Evolutionary conservation across 108 stramenopile species (phyloP).

Genomic region (Licmophora abbreviata): DNA sequence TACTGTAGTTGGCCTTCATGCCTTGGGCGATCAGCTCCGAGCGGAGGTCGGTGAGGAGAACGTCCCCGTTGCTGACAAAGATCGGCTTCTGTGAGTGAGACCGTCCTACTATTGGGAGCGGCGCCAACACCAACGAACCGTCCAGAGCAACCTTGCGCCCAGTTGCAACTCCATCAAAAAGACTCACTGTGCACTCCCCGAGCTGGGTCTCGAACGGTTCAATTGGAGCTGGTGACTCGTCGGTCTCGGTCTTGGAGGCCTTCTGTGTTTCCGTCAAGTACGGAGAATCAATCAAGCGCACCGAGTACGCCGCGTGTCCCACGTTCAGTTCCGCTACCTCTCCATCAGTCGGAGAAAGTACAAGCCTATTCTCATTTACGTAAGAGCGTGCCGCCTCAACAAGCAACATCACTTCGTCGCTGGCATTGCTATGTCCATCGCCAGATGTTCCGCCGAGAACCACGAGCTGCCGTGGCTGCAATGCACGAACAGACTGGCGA

Average conservation of each 20-base stretch:
- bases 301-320: constrained; percentile 76
- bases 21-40: constrained; percentile 74
- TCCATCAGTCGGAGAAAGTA: constrained; percentile 44
- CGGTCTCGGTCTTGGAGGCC: constrained; percentile 23
- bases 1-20: constrained; percentile 85
- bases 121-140: constrained; percentile 81
- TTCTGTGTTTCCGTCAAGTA: constrained; percentile 64
- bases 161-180: constrained; percentile 72
- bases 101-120: constrained; percentile 21
- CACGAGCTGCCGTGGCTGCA: constrained; percentile 80
- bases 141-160: constrained; percentile 80
- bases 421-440: not conserved
- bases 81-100: constrained; percentile 13
- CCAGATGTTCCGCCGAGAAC: constrained; percentile 58
- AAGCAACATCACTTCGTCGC: constrained; percentile 42
- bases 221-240: constrained; percentile 31
- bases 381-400: constrained; percentile 54
- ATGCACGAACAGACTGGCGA: constrained; percentile 75
- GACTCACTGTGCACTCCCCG: constrained; percentile 78
- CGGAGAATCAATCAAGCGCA: constrained; percentile 72
- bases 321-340: constrained; percentile 65
- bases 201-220: constrained; percentile 69
- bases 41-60: constrained; percentile 81
- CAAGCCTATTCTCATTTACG: constrained; percentile 5
- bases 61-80: constrained; percentile 78